These are phyloP conservation scores for Pelargonium cotyledonis DNA, from an alignment of 441 rosid species.

Conservation along the genomic window DNA sequence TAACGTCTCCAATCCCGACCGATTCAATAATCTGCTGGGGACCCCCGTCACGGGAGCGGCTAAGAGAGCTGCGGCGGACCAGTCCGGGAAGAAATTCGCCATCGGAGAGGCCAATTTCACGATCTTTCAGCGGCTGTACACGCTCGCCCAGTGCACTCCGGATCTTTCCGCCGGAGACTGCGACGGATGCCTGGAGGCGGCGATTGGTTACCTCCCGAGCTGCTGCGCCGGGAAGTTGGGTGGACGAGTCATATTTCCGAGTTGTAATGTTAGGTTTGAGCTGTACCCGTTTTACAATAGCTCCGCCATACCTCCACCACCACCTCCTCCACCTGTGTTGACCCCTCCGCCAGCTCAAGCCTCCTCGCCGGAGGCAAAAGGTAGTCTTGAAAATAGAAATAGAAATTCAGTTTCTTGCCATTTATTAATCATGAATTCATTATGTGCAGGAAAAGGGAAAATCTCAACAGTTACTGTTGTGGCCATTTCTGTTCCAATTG, in stretches of 20 bases:
- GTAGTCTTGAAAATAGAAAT: background rate
- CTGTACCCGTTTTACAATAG: constrained; percentile 22
- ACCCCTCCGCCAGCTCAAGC: background rate
- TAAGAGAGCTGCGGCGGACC: constrained; percentile 28
- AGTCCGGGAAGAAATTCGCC: constrained; percentile 29
- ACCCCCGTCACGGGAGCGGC: constrained; percentile 18
- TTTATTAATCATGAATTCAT: too few species aligned
- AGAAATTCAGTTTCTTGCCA: background rate
- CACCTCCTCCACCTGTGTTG: constrained; percentile 6
- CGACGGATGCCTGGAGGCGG: constrained; percentile 20
- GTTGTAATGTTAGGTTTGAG: constrained; percentile 39
- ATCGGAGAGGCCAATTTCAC: constrained; percentile 14
- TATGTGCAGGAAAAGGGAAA: constrained; percentile 31
- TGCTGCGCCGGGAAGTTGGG: constrained; percentile 27
- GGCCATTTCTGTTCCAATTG: constrained; percentile 23
- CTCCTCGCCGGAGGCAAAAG: background rate
- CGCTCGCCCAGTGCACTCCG: constrained; percentile 35
- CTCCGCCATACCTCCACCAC: constrained; percentile 18
- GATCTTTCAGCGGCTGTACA: constrained; percentile 21
- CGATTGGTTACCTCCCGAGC: constrained; percentile 2
- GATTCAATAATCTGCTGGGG: constrained; percentile 17
- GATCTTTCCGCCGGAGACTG: constrained; percentile 34
- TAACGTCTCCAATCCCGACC: constrained; percentile 10
- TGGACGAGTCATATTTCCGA: constrained; percentile 31
- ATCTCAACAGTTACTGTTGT: constrained; percentile 19